Conservation (phyloP, 345 rosid species). For the Acer campestre region DNA sequence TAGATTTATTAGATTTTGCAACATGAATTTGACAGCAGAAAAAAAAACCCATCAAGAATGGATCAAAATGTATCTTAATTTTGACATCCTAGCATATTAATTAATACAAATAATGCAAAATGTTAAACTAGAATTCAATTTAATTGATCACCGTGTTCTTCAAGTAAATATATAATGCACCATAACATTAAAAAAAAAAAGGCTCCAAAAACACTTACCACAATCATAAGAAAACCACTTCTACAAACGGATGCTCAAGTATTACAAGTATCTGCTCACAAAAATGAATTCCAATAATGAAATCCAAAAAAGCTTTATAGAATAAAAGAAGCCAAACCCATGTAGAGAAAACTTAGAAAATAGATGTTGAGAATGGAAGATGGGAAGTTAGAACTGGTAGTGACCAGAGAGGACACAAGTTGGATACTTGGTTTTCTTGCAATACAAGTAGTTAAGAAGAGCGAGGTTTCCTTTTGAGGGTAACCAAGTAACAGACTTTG, state of each 20-base stretch:
- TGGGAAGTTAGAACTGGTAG: not conserved
- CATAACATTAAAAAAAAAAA: not conserved
- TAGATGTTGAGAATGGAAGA: no score
- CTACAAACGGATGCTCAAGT: not conserved
- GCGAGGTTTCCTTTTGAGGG: no score
- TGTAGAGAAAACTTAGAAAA: not conserved
- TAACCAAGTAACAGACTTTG: not conserved
- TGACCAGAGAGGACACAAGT: not conserved
- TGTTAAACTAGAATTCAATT: no score
- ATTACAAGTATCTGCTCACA: not conserved
- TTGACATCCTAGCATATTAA: no score
- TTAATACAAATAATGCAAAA: not conserved
- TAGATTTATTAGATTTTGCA: not conserved
- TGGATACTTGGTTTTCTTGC: not conserved
- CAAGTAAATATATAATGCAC: no score
- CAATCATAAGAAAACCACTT: not conserved
- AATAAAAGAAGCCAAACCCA: not conserved
- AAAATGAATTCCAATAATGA: not conserved
- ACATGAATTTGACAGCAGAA: not conserved
- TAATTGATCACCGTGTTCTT: no score
- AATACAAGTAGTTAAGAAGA: conserved; percentile 28
- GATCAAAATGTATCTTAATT: not conserved
- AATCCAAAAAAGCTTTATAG: no score
- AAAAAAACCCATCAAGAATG: not conserved
- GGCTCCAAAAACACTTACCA: not conserved